These are phyloP conservation scores for Coemansia sp. DNA, from an alignment of 192 early-diverging fungal genomes.

Conservation along the genomic window DNA sequence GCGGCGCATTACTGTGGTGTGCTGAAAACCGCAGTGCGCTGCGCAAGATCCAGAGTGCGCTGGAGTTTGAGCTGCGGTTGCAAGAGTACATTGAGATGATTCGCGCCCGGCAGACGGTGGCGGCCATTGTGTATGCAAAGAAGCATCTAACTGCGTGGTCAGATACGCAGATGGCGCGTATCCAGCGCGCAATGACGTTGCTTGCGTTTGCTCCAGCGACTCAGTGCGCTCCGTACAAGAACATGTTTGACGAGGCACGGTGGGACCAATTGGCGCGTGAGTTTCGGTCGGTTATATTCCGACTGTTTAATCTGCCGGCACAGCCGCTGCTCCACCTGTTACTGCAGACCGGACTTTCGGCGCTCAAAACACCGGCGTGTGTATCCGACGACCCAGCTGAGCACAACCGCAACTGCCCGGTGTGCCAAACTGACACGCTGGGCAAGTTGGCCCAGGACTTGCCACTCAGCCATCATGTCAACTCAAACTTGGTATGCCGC, in stretches of 20 bases:
- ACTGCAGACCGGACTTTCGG: slow-evolving; percentile 93
- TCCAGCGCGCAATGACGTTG: slow-evolving; percentile 87
- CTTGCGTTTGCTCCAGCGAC: slow-evolving; percentile 82
- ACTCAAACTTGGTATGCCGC: slow-evolving; percentile 91
- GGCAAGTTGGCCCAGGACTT: slow-evolving; percentile 80
- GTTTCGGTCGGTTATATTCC: slow-evolving; percentile 85
- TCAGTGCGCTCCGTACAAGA: slow-evolving; percentile 75
- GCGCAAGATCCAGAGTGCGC: slow-evolving; percentile 88
- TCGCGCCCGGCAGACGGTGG: slow-evolving; percentile 59
- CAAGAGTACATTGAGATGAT: slow-evolving; percentile 95
- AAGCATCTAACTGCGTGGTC: slow-evolving; percentile 81
- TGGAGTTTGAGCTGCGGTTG: slow-evolving; percentile 94
- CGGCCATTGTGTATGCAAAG: slow-evolving; percentile 83
- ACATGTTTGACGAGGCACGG: slow-evolving; percentile 56
- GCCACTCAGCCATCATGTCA: slow-evolving; percentile 92
- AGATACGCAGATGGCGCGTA: slow-evolving; percentile 71
- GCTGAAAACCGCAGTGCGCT: slow-evolving; percentile 85
- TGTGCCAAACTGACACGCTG: slow-evolving; percentile 83
- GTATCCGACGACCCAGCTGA: slow-evolving; percentile 63
- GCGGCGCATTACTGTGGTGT: slow-evolving; percentile 91
- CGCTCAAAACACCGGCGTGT: slow-evolving; percentile 89
- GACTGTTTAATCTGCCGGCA: slow-evolving; percentile 82
- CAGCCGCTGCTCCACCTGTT: slow-evolving; percentile 84
- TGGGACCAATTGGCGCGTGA: slow-evolving; percentile 78
- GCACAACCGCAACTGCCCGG: slow-evolving; percentile 92